Percentiles rank a stretch among this genome's conserved stretches.
Conservation (phyloP, 441 rosid genomes). For the Hypseocharis bilobata region DNA sequence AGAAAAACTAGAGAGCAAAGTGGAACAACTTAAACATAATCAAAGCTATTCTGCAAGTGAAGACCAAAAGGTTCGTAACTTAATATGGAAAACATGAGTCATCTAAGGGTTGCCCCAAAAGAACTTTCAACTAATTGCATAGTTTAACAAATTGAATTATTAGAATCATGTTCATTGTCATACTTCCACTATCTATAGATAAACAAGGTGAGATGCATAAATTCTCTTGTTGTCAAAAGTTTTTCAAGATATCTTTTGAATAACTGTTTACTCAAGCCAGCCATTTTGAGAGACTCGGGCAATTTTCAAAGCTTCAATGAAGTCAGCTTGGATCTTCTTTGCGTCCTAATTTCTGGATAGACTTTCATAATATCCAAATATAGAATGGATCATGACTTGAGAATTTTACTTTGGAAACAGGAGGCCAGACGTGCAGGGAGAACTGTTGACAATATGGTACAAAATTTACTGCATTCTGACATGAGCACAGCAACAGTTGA, state of each 20-base stretch:
- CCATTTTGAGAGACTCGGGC: too few relatives aligned
- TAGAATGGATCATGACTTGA: neutral
- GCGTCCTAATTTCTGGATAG: neutral
- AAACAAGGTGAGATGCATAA: too few relatives aligned
- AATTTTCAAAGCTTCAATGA: too few relatives aligned
- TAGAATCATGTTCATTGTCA: too few relatives aligned
- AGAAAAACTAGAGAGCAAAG: conserved; percentile 25
- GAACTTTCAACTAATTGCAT: too few relatives aligned
- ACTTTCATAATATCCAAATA: neutral
- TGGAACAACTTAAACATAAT: conserved; percentile 19
- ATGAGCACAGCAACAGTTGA: conserved; percentile 14
- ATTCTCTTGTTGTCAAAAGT: too few relatives aligned
- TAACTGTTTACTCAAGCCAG: too few relatives aligned
- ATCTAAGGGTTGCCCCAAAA: too few relatives aligned
- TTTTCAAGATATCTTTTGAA: too few relatives aligned
- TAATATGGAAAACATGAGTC: neutral
- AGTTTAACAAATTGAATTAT: too few relatives aligned
- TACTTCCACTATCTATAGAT: too few relatives aligned
- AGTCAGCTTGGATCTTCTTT: too few relatives aligned
- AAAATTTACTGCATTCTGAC: neutral
- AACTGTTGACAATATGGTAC: neutral
- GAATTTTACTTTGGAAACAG: neutral
- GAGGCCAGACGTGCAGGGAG: neutral
- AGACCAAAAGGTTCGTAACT: neutral
- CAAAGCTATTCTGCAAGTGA: neutral